phyloP scores from a whole-genome alignment of 2,329 filamentous ascomycete genomes.

The Neofusicoccum cordaticola region DNA sequence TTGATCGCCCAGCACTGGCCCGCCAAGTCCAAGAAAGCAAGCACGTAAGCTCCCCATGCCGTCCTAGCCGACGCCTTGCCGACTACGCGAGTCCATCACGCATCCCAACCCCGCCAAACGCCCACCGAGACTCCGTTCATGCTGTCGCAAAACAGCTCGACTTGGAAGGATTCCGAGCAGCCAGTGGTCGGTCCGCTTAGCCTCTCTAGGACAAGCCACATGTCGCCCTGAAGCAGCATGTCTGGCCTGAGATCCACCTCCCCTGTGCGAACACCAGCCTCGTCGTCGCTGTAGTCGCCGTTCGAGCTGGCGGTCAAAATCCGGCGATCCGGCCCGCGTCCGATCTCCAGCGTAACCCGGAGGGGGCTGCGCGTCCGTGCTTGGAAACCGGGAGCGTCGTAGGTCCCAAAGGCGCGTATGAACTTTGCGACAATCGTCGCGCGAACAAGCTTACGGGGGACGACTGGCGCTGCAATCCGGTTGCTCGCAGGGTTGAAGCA shows the following conservation, averaged over 20 bases:
- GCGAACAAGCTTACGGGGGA: constrained; percentile 56
- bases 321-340: constrained; percentile 65
- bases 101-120: constrained; percentile 45
- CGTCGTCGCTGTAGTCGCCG: constrained; percentile 71
- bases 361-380: constrained; percentile 49
- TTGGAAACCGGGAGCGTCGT: neutral
- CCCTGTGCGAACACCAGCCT: constrained; percentile 62
- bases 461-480: constrained; percentile 53
- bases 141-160: constrained; percentile 48
- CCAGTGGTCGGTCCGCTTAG: constrained; percentile 58
- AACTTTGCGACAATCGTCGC: constrained; percentile 57
- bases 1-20: neutral
- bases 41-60: neutral
- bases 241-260: constrained; percentile 73
- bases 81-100: constrained; percentile 24
- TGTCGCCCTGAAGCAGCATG: constrained; percentile 50
- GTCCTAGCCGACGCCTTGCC: neutral
- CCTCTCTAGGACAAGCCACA: constrained; percentile 81
- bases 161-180: constrained; percentile 50
- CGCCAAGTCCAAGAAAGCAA: neutral
- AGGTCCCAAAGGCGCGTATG: constrained; percentile 25
- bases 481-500: constrained; percentile 51
- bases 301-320: constrained; percentile 65
- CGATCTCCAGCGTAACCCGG: constrained; percentile 69
- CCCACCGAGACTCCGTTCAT: constrained; percentile 44